Conservation (phyloP, 2,329 filamentous ascomycete genomes). For the Trichoderma sp. region DNA sequence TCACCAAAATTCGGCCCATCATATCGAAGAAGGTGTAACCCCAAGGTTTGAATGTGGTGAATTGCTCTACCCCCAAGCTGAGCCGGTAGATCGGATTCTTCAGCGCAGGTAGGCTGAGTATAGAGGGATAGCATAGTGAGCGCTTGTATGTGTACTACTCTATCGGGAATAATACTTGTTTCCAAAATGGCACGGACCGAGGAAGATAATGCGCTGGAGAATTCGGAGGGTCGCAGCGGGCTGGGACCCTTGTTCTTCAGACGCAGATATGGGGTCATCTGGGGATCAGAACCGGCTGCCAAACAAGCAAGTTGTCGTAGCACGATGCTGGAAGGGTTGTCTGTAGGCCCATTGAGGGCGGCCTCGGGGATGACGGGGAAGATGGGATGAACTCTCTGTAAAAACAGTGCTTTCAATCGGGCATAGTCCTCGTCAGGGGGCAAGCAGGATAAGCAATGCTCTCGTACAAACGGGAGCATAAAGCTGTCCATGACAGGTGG, state of each 20-base stretch:
- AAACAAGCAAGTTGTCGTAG: conserved; percentile 55
- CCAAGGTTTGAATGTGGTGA: conserved; percentile 55
- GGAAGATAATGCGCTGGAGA: conserved; percentile 47
- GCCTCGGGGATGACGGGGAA: conserved; percentile 49
- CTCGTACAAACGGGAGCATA: conserved; percentile 42
- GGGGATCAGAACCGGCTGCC: conserved; percentile 50
- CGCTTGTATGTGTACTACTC: conserved; percentile 54
- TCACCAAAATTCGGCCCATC: conserved; percentile 41
- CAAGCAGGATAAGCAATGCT: conserved; percentile 46
- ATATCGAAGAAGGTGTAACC: conserved; percentile 50
- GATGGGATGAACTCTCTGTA: conserved; percentile 53
- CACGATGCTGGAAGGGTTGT: conserved; percentile 41
- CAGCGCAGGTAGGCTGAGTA: conserved; percentile 51
- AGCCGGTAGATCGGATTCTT: conserved; percentile 54
- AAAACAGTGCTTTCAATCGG: conserved; percentile 45
- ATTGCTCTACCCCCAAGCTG: conserved; percentile 53
- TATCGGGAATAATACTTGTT: conserved; percentile 51
- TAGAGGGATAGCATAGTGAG: conserved; percentile 57
- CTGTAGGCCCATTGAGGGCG: conserved; percentile 30
- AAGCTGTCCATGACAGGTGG: conserved; percentile 41
- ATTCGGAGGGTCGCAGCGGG: conserved; percentile 45
- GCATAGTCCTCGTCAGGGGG: conserved; percentile 47
- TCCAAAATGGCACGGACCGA: conserved; percentile 50
- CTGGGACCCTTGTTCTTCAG: conserved; percentile 39
- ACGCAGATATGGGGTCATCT: conserved; percentile 44